Base-by-base conservation (phyloP, 768 basidiomycete genomes). In the Tremella yokohamensis region DNA sequence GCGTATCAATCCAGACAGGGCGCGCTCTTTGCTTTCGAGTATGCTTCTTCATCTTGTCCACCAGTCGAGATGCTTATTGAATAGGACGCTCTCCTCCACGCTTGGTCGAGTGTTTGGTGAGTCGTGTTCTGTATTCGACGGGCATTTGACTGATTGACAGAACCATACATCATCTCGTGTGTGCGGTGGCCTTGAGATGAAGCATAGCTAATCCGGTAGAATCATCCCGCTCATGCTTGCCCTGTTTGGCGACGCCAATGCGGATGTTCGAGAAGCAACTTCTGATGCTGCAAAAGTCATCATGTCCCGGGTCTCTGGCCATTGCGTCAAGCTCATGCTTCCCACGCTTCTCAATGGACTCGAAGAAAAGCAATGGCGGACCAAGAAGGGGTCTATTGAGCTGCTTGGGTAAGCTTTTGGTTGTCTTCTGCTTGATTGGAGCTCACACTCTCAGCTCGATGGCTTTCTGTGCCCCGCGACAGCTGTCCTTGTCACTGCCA, bases 351-450 rank as follows among this genome's bases (percentile, higher is more conserved):
- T 99, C 9, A 86, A 86, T 39, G 93, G 92, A 20, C 79, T 98
- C 52, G 93, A 98, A 65, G 96, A 98, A 76, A 97, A 94, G 73
- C 94, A 98, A 70, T 98, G 96, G 96, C 83, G 96, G 13, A 90
- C 91, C 0, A 98, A 98, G 80, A 80, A 82, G 76, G 96, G 94
- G 1, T 93, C 93, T 7, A 97, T 98, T 60, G 96, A 99, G 74
- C 79, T 98, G 6, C 79, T 99, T 58, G 96, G 96, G 63, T 71
- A 40, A 60, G 65, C n/a, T 13, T 7, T 2, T 20, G 11, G 12
- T 11, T 12, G 8, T 45, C 20, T 11, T 20, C 38, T 19, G 19
- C 39, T 18, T 40, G 3, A 11, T 18, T 18, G 42, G 9, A 16
- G 11, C 44, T 60, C 63, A 60, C 39, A 64, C 38, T 26, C 25